Evolutionary conservation across 2,329 filamentous ascomycete species (phyloP).

Genomic region (Aspergillus tanneri): DNA sequence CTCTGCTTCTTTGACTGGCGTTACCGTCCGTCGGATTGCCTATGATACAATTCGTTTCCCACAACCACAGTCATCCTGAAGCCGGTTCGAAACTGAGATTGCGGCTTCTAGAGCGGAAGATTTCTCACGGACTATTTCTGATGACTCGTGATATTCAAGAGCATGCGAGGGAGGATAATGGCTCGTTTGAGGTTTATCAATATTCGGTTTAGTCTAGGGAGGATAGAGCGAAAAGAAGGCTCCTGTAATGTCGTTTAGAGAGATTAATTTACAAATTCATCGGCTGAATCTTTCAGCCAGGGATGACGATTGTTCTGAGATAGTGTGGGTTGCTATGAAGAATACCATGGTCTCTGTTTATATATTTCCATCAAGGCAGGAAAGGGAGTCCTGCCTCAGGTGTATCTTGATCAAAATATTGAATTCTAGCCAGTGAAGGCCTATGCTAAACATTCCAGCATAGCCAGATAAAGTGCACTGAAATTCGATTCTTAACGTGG

Average conservation of each 20-base stretch:
- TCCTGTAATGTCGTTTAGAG: conserved; percentile 11
- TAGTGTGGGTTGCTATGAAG: too few relatives aligned
- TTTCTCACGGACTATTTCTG: not conserved
- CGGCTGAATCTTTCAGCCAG: too few relatives aligned
- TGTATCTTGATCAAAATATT: too few relatives aligned
- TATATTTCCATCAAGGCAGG: too few relatives aligned
- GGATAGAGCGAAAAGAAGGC: conserved; percentile 6
- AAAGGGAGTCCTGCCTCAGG: too few relatives aligned
- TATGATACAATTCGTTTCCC: not conserved
- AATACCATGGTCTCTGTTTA: too few relatives aligned
- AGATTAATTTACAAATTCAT: conserved; percentile 6
- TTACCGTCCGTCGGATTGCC: not conserved
- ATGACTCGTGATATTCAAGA: not conserved
- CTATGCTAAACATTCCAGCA: too few relatives aligned
- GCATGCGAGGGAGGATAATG: not conserved
- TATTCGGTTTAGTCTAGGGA: not conserved
- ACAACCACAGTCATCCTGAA: not conserved
- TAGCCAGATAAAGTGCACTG: too few relatives aligned
- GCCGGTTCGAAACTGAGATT: not conserved
- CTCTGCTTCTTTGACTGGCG: conserved; percentile 14
- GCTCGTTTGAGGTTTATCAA: not conserved
- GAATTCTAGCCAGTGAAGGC: too few relatives aligned
- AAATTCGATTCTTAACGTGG: too few relatives aligned
- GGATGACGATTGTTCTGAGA: too few relatives aligned
- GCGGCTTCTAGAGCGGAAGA: not conserved